Conservation (phyloP, 2,329 filamentous ascomycete genomes). For the Neonectria neomacrospora region DNA sequence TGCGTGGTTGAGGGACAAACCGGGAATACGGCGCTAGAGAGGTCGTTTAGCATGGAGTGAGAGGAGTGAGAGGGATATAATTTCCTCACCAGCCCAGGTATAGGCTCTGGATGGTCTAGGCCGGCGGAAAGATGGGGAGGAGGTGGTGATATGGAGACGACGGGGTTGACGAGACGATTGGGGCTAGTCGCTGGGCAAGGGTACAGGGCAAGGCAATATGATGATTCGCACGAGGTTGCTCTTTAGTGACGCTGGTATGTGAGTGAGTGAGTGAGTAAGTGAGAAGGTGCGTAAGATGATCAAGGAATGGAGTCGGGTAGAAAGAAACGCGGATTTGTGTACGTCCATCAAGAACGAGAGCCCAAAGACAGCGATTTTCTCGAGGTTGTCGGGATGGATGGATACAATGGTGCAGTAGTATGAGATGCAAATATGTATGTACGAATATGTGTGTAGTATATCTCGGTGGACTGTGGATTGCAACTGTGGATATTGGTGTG, state of each 20-base stretch:
- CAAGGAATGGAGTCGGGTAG: neutral
- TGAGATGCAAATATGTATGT: neutral
- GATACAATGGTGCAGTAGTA: neutral
- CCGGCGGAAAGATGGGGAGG: conserved; percentile 17
- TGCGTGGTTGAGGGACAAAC: conserved; percentile 38
- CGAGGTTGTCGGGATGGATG: neutral
- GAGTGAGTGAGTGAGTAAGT: neutral
- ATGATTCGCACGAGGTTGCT: neutral
- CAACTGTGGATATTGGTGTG: conserved; percentile 1
- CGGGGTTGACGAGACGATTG: conserved; percentile 14
- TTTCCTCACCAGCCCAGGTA: conserved; percentile 27
- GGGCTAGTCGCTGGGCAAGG: neutral
- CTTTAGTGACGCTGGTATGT: neutral
- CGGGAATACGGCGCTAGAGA: conserved; percentile 34
- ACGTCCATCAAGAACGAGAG: neutral
- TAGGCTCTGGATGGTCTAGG: conserved; percentile 7
- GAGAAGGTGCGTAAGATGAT: neutral
- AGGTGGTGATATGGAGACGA: conserved; percentile 7
- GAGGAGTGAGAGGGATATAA: conserved; percentile 17
- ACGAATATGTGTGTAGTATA: neutral
- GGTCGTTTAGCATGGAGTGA: conserved; percentile 20
- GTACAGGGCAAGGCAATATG: neutral
- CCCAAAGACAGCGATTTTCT: neutral
- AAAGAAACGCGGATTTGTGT: neutral
- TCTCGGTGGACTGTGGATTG: neutral